Base-by-base conservation (phyloP, 2,329 filamentous ascomycete genomes). In the Aspergillus sp. region DNA sequence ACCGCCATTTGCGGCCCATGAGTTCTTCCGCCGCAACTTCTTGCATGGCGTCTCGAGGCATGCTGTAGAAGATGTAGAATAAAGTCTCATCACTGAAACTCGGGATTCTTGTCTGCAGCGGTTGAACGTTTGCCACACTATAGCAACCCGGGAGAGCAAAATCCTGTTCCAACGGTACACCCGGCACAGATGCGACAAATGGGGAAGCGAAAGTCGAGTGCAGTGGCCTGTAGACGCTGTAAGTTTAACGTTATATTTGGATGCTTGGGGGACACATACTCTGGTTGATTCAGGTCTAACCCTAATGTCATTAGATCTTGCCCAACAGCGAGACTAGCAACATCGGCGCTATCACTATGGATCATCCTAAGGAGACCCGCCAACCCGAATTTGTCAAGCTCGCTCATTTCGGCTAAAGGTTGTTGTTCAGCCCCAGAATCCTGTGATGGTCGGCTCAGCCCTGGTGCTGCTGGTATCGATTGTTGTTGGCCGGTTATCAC, bases 11-110 rank as follows among this genome's bases (percentile, higher is more conserved):
- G 58, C 79, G 75, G 18, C 76, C 74, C 74, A 80, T 81, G 66
- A 89, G 73, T 67, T 89, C 86, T 56, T 82, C 79, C 7, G 86
- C 86, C 5, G 85, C 86, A 45, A 86, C 76, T 67, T 89, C 86
- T 67, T 89, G 86, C 69, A 85, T 78, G 55, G 87, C 81, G 66
- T 88, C 85, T 57, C 84, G 78, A 13, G 86, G 85, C 75, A 85
- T 83, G 61, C 84, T 85, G 73, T 88, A 89, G 78, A 89, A 89
- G 58, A 89, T 87, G 67, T 85, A 86, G 68, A 89, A 87, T 4
- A 89, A 76, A 0, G 86, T 89, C 68, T 89, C 86, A 62, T 85
- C 80, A 42, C 79, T 82, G 70, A 87, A 86, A 54, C 81, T 82
- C 3, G 78, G 74, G 62, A 87, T 83, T 57, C 85, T 83, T 48